Evolutionary conservation across 352 stramenopile species (phyloP).

Genomic region (Globisporangium cederbergense): DNA sequence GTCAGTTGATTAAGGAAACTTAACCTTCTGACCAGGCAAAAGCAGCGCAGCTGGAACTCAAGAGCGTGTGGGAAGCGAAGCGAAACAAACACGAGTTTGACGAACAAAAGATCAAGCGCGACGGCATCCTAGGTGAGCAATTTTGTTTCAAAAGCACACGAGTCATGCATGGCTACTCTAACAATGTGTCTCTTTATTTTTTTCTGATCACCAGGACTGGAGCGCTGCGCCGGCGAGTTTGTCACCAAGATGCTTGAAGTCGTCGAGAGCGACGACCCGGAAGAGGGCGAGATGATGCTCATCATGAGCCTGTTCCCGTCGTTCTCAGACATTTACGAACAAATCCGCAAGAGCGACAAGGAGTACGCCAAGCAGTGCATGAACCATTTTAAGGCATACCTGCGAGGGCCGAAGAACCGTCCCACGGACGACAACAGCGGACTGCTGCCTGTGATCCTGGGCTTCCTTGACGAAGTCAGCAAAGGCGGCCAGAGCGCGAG

Average conservation of each 20-base stretch:
- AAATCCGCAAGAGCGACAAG: constrained; percentile 72
- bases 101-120: constrained; percentile 76
- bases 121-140: constrained; percentile 65
- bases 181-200: not conserved
- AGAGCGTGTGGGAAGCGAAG: constrained; percentile 73
- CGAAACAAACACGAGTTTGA: constrained; percentile 78
- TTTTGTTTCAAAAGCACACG: not conserved
- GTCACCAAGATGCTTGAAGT: constrained; percentile 86
- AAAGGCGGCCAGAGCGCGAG: constrained; percentile 58
- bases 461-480: constrained; percentile 67
- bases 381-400: constrained; percentile 81
- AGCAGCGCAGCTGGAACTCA: constrained; percentile 51
- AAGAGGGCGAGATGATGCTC: constrained; percentile 79
- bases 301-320: constrained; percentile 86
- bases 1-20: constrained; percentile 9
- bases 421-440: constrained; percentile 70
- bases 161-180: not conserved
- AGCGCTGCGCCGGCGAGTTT: constrained; percentile 84
- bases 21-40: constrained; percentile 37
- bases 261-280: constrained; percentile 70
- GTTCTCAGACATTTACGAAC: constrained; percentile 84
- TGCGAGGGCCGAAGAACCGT: constrained; percentile 82
- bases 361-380: constrained; percentile 86
- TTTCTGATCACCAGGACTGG: constrained; percentile 38
- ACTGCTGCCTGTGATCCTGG: constrained; percentile 66